These are phyloP conservation scores for Lagenaria siceraria DNA, from an alignment of 306 rosid genomes.

Conservation along the genomic window DNA sequence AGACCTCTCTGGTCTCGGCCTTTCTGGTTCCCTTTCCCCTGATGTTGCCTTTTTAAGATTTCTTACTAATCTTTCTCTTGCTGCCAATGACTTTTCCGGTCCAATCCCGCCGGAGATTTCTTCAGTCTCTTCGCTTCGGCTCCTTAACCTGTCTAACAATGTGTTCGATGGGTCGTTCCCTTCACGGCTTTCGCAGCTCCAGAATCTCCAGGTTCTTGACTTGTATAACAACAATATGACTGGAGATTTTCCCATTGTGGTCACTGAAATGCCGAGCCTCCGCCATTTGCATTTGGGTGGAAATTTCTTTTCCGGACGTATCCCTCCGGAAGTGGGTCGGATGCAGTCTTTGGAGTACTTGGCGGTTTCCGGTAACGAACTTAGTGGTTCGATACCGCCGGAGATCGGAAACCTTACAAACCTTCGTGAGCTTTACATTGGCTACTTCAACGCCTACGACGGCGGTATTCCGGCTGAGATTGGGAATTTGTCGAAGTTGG, in stretches of 20 bases:
- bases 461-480: conserved; percentile 73
- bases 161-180: conserved; percentile 65
- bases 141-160: conserved; percentile 75
- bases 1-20: conserved; percentile 41
- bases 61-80: conserved; percentile 50
- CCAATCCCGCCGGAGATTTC: conserved; percentile 51
- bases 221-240: conserved; percentile 77
- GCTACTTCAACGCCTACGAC: conserved; percentile 53
- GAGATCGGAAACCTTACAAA: conserved; percentile 65
- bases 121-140: conserved; percentile 27
- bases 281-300: conserved; percentile 89
- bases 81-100: conserved; percentile 44
- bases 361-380: conserved; percentile 83
- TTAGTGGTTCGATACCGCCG: conserved; percentile 53
- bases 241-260: conserved; percentile 53
- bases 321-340: conserved; percentile 63
- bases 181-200: conserved; percentile 29
- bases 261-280: conserved; percentile 33
- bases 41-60: conserved; percentile 40
- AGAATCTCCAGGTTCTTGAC: conserved; percentile 51
- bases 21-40: conserved; percentile 43
- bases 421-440: conserved; percentile 71
- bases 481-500: conserved; percentile 57
- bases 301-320: conserved; percentile 59
- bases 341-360: conserved; percentile 40